Conservation (phyloP, 306 rosid species). For the Begonia fuchsioides region DNA sequence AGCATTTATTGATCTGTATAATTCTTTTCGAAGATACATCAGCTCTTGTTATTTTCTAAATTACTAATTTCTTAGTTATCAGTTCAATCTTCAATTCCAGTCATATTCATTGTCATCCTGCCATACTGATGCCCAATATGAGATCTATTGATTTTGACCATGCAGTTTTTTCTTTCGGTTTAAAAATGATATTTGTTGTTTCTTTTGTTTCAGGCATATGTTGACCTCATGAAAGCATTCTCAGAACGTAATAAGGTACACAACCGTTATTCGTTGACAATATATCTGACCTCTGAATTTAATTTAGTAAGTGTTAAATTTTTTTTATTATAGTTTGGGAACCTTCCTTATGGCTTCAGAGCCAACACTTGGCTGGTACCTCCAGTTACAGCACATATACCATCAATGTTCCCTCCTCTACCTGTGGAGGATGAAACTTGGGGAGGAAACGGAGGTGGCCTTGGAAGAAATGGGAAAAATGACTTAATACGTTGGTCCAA, state of each 20-base stretch:
- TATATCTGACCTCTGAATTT: not conserved
- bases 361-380: slow-evolving; percentile 98
- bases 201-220: slow-evolving; percentile 47
- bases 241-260: slow-evolving; percentile 79
- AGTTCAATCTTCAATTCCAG: too few relatives aligned
- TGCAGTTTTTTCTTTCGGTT: too few relatives aligned
- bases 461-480: slow-evolving; percentile 61
- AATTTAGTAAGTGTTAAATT: slow-evolving; percentile 1
- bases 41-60: too few relatives aligned
- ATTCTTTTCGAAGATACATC: too few relatives aligned
- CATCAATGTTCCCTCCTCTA: slow-evolving; percentile 55
- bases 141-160: too few relatives aligned
- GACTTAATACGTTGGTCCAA: slow-evolving; percentile 81
- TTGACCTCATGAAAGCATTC: slow-evolving; percentile 79
- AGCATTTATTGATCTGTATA: too few relatives aligned
- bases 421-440: slow-evolving; percentile 82
- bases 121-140: too few relatives aligned
- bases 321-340: slow-evolving; percentile 62
- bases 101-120: too few relatives aligned
- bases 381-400: slow-evolving; percentile 61
- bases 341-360: slow-evolving; percentile 90
- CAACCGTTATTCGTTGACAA: not conserved
- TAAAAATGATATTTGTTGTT: too few relatives aligned
- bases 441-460: slow-evolving; percentile 98
- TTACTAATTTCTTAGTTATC: too few relatives aligned